These are phyloP conservation scores for Cardamine resedifolia DNA, from an alignment of 345 rosid genomes.

Conservation along the genomic window DNA sequence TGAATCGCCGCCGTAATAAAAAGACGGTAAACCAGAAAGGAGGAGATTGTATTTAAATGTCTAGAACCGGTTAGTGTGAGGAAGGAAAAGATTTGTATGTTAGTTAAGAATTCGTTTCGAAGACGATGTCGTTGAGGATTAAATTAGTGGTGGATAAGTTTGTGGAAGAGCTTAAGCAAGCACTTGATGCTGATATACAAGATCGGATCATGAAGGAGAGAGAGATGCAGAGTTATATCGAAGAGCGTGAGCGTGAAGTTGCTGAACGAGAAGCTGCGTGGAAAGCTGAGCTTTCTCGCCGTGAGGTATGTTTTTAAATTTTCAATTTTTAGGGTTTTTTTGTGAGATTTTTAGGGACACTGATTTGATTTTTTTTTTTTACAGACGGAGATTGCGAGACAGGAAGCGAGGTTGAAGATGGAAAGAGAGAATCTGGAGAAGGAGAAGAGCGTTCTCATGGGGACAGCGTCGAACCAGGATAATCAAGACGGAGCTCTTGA, in stretches of 20 bases:
- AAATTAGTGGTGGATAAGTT: slow-evolving; percentile 92
- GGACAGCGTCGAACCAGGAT: slow-evolving; percentile 93
- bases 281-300: slow-evolving; percentile 98
- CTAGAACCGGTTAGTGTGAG: background rate
- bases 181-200: slow-evolving; percentile 91
- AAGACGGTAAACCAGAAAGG: background rate
- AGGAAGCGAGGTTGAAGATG: slow-evolving; percentile 93
- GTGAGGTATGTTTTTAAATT: slow-evolving; percentile 48
- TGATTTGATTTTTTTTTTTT: slow-evolving; percentile 13
- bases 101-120: background rate
- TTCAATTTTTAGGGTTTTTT: background rate
- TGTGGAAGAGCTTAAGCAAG: slow-evolving; percentile 95
- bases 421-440: slow-evolving; percentile 96
- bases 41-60: background rate
- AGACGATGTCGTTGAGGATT: slow-evolving; percentile 76
- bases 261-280: slow-evolving; percentile 98
- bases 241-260: slow-evolving; percentile 97
- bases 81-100: background rate
- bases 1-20: background rate
- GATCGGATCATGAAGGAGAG: slow-evolving; percentile 97
- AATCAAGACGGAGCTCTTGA: slow-evolving; percentile 97
- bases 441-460: slow-evolving; percentile 97
- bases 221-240: slow-evolving; percentile 97
- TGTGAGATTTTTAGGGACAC: background rate
- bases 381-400: slow-evolving; percentile 89